These are phyloP conservation scores for Cladosporium austrohemisphaericum DNA, from an alignment of 2,329 filamentous ascomycete species.

Conservation along the genomic window DNA sequence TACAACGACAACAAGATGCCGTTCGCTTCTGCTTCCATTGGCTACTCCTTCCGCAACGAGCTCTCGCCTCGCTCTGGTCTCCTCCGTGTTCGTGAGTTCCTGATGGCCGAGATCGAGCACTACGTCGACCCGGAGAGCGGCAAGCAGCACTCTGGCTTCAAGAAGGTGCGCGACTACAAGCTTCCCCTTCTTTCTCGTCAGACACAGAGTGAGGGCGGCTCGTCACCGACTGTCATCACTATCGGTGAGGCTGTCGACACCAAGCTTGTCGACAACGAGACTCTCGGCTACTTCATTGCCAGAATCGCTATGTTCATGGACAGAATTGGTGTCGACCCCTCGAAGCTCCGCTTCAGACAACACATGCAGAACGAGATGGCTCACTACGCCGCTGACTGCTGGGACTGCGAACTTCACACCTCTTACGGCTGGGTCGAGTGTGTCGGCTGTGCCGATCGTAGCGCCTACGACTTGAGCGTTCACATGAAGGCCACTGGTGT, in stretches of 20 bases:
- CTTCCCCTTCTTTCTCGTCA: conserved; percentile 79
- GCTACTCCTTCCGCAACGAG: conserved; percentile 97
- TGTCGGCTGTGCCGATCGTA: conserved; percentile 92
- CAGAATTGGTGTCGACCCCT: conserved; percentile 80
- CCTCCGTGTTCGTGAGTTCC: conserved; percentile 89
- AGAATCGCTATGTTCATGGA: conserved; percentile 87
- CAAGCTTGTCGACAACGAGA: conserved; percentile 91
- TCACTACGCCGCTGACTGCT: conserved; percentile 95
- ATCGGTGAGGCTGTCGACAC: conserved; percentile 83
- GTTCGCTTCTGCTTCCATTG: conserved; percentile 94
- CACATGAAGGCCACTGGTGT: conserved; percentile 91
- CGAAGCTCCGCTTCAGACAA: conserved; percentile 91
- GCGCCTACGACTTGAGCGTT: conserved; percentile 88
- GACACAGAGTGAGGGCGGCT: conserved; percentile 83
- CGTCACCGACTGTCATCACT: conserved; percentile 65
- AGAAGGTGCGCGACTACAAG: conserved; percentile 78
- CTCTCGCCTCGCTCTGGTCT: conserved; percentile 91
- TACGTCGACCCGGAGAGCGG: conserved; percentile 91
- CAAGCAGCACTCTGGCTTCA: conserved; percentile 90
- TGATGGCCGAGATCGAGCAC: conserved; percentile 99
- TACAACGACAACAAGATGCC: conserved; percentile 96
- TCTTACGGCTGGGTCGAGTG: conserved; percentile 98
- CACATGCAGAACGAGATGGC: conserved; percentile 92
- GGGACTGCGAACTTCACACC: conserved; percentile 91
- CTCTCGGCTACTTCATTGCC: conserved; percentile 93